phyloP scores from a whole-genome alignment of 176 grass and related monocot species.

The Dactylis glomerata region DNA sequence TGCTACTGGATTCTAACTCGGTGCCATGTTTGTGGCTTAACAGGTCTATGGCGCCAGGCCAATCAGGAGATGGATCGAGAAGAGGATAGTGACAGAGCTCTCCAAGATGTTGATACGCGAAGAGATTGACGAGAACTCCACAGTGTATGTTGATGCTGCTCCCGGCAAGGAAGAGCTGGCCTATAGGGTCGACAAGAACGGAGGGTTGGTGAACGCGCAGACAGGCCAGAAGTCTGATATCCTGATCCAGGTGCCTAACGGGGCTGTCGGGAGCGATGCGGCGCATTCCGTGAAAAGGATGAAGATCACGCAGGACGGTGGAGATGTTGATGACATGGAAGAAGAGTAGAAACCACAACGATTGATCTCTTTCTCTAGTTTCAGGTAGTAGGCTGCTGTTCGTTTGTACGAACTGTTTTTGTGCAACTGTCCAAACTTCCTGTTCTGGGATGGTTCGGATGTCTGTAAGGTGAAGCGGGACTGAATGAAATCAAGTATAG shows the following conservation, averaged over 20 bases:
- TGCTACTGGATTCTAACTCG: background rate
- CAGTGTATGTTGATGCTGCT: constrained; percentile 59
- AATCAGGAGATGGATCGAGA: constrained; percentile 75
- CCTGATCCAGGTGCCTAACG: constrained; percentile 52
- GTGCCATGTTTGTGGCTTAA: background rate
- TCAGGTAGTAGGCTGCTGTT: background rate
- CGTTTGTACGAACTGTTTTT: background rate
- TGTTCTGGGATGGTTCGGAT: background rate
- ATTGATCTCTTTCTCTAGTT: background rate
- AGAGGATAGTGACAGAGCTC: constrained; percentile 74
- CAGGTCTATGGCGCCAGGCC: constrained; percentile 66
- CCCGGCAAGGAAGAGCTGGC: constrained; percentile 48
- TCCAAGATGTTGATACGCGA: constrained; percentile 83
- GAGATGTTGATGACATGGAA: constrained; percentile 49
- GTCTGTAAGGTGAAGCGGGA: background rate
- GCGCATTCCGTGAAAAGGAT: constrained; percentile 64
- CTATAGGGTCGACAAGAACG: constrained; percentile 57
- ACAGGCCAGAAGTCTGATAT: constrained; percentile 65
- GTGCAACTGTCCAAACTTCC: background rate
- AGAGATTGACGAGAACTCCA: constrained; percentile 84
- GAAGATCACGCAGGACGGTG: constrained; percentile 41
- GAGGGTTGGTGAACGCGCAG: constrained; percentile 61
- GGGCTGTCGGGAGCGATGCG: constrained; percentile 19
- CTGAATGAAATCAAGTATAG: background rate
- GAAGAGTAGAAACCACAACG: constrained; percentile 10